Evolutionary conservation across 1,139 yeast genomes (phyloP).

Genomic region (Yamadazyma aaseri): DNA sequence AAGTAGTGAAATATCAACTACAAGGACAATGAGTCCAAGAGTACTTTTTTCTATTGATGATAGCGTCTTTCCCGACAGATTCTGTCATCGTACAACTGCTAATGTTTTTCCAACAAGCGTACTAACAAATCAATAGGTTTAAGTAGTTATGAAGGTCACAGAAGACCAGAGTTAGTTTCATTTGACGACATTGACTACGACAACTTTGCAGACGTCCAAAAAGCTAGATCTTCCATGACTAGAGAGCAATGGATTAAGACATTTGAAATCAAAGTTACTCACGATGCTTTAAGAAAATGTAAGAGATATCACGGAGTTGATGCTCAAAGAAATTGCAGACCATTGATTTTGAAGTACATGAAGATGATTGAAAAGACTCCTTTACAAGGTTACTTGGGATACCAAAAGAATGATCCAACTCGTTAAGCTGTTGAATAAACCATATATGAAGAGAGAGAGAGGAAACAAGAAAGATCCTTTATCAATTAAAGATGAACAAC

Average conservation of each 20-base stretch:
- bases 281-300: constrained; percentile 73
- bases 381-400: constrained; percentile 72
- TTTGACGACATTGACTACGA: constrained; percentile 81
- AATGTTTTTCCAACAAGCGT: no score
- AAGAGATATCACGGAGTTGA: constrained; percentile 76
- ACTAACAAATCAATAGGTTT: constrained; percentile 24
- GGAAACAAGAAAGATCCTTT: no score
- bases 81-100: no score
- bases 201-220: constrained; percentile 59
- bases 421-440: no score
- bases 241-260: constrained; percentile 81
- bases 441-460: not conserved
- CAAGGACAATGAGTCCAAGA: no score
- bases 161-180: constrained; percentile 73
- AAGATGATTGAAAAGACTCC: constrained; percentile 71
- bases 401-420: constrained; percentile 83
- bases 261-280: constrained; percentile 64
- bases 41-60: no score
- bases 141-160: constrained; percentile 48
- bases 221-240: constrained; percentile 74
- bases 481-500: no score
- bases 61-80: no score
- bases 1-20: no score
- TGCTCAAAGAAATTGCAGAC: constrained; percentile 65
- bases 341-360: constrained; percentile 69